Evolutionary conservation across 805 yeast species (phyloP).

Genomic region (Starmerella floricola): DNA sequence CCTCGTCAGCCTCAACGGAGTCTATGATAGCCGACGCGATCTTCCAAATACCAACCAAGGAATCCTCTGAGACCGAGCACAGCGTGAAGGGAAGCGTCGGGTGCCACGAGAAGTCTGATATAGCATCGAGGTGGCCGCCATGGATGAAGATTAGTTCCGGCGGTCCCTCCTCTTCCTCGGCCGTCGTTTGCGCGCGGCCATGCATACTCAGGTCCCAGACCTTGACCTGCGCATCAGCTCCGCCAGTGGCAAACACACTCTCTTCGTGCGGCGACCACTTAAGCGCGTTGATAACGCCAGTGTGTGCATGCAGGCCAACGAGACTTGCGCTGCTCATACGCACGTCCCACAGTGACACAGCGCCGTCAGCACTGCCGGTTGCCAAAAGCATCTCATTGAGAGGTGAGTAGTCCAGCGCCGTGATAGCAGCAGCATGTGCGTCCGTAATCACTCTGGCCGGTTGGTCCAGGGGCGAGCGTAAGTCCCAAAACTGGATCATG

Average conservation of each 20-base stretch:
- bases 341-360: conserved; percentile 64
- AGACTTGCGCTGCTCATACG: conserved; percentile 49
- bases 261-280: conserved; percentile 43
- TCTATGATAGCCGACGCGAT: conserved; percentile 39
- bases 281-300: conserved; percentile 43
- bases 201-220: conserved; percentile 57
- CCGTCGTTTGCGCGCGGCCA: conserved; percentile 42
- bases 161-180: conserved; percentile 50
- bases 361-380: conserved; percentile 67
- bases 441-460: conserved; percentile 25
- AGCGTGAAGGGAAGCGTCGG: conserved; percentile 46
- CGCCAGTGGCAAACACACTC: conserved; percentile 43
- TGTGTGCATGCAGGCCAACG: conserved; percentile 58
- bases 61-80: conserved; percentile 65
- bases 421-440: conserved; percentile 52
- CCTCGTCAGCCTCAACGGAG: conserved; percentile 3
- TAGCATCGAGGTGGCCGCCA: conserved; percentile 71
- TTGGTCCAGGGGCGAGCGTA: conserved; percentile 6
- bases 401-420: conserved; percentile 58
- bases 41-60: conserved; percentile 64
- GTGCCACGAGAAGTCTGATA: conserved; percentile 58
- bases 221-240: conserved; percentile 57
- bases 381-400: conserved; percentile 42
- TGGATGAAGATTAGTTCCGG: conserved; percentile 71
- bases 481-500: conserved; percentile 54